These are phyloP conservation scores for Paraphaeosphaeria minitans DNA, from an alignment of 2,329 filamentous ascomycete species.

Conservation along the genomic window DNA sequence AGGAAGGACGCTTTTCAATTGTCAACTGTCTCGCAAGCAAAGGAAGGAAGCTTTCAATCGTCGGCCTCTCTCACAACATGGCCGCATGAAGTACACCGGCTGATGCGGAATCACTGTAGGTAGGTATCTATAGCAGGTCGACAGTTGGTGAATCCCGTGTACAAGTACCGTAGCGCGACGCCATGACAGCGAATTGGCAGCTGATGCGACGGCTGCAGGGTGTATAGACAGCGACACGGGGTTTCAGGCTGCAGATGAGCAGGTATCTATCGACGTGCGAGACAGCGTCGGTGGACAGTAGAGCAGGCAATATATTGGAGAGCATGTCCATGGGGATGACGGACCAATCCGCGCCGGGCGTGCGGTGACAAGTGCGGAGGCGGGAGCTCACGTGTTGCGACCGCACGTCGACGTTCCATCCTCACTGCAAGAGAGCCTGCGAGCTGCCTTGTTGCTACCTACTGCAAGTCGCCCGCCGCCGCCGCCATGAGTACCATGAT, in stretches of 20 bases:
- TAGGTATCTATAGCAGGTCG: conserved; percentile 23
- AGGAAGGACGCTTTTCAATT: no score
- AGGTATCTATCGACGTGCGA: not conserved
- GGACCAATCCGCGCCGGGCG: conserved; percentile 17
- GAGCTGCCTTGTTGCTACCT: conserved; percentile 16
- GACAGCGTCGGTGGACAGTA: conserved; percentile 17
- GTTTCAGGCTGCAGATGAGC: conserved; percentile 9
- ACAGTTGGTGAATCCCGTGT: conserved; percentile 13
- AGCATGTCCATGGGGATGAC: conserved; percentile 7
- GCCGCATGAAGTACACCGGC: not conserved
- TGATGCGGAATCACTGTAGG: conserved; percentile 15
- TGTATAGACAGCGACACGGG: conserved; percentile 14
- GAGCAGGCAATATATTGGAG: conserved; percentile 16
- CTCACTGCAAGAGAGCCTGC: conserved; percentile 29
- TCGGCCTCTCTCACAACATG: not conserved
- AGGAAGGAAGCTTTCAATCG: no score
- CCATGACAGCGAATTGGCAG: no score
- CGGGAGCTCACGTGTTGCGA: conserved; percentile 29
- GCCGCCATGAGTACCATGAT: conserved; percentile 49
- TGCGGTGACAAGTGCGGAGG: conserved; percentile 30
- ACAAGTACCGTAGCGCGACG: conserved; percentile 12
- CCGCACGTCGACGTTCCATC: conserved; percentile 20
- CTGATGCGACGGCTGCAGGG: conserved; percentile 18
- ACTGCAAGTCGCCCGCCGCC: conserved; percentile 10
- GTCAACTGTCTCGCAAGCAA: no score